Evolutionary conservation across 2,329 filamentous ascomycete genomes (phyloP).

Genomic region (Calonectria fujianensis): DNA sequence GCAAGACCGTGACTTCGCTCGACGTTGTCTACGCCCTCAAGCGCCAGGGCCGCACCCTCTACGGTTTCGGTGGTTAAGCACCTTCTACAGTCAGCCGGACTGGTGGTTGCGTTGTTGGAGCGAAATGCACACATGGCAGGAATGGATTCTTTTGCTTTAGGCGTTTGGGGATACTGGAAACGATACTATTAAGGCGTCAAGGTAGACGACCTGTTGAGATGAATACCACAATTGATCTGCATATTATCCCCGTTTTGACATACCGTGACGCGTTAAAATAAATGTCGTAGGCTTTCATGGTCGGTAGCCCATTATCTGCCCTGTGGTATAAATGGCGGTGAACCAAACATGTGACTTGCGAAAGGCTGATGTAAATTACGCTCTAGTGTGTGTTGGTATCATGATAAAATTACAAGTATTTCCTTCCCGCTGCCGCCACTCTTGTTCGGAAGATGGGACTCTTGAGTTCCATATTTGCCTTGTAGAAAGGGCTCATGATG

Average conservation of each 20-base stretch:
- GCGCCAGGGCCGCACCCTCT: constrained; percentile 85
- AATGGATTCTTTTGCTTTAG: constrained; percentile 54
- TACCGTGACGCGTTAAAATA: background rate
- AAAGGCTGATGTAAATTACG: constrained; percentile 17
- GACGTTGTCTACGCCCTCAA: constrained; percentile 82
- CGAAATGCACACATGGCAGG: constrained; percentile 46
- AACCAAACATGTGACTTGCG: background rate
- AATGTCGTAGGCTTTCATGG: no score
- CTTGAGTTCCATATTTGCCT: constrained; percentile 86
- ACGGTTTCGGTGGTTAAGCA: constrained; percentile 90
- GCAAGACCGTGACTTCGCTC: constrained; percentile 84
- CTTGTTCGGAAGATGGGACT: constrained; percentile 90
- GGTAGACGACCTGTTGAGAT: constrained; percentile 59
- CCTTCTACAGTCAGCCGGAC: constrained; percentile 28
- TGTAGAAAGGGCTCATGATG: constrained; percentile 97
- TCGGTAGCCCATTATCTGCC: background rate
- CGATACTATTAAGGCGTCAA: constrained; percentile 59
- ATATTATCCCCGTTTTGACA: constrained; percentile 37
- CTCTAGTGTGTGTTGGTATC: constrained; percentile 48
- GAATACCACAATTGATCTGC: constrained; percentile 56
- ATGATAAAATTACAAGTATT: constrained; percentile 80
- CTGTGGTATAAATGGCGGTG: background rate
- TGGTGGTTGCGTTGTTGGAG: constrained; percentile 41
- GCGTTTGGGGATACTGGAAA: constrained; percentile 59
- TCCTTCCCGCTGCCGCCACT: constrained; percentile 91